Base-by-base conservation (phyloP, 176 grass and related monocot species). In the Chloris gayana region DNA sequence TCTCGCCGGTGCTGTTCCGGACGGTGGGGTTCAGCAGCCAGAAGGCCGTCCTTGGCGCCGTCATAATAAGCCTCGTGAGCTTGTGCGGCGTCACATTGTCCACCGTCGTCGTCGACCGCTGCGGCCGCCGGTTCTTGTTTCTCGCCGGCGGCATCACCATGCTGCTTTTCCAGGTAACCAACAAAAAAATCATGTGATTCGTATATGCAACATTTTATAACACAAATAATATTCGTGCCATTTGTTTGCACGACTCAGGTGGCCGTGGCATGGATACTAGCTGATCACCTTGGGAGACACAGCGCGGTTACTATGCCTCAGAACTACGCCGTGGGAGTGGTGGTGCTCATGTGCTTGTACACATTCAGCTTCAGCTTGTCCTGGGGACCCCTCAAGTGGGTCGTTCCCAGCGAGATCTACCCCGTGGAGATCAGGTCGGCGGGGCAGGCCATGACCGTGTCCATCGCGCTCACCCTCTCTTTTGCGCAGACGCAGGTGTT, bases 361-460 rank as follows among this genome's bases (percentile, higher is more conserved):
- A 59, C 85, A 4, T 86, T 84, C 14, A 89, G 85, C 60, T 94
- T 88, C 56, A 88, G 91, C 35, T 68, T 80, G 85, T 94, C 91
- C 2, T 94, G 91, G 91, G 91, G 91, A 0, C 91, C 91, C 7
- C 79, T 94, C 51, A 86, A 69, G 49, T 94, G 91, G 91, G 79
- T 94, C 41, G 60, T 94, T 3, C 82, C 83, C 7, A 83, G 91
- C 54, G 88, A 94, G 83, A 91, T 91, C 34, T 94, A 86, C 53
- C 91, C 91, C 1, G 58, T 94, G 45, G 88, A 94, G 79, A 49
- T 94, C 22, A 80, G 88, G 24, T 94, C 91, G 64, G 88, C 91
- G 2, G 91, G 82, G 37, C 91, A 94, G 71, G 83, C 82, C 25
- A 56, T 88, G 50, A 87, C 64, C 64, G 68, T 88, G 45, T 86